phyloP scores from a whole-genome alignment of 2,329 filamentous ascomycete species.

The Ceratocystis harringtonii region DNA sequence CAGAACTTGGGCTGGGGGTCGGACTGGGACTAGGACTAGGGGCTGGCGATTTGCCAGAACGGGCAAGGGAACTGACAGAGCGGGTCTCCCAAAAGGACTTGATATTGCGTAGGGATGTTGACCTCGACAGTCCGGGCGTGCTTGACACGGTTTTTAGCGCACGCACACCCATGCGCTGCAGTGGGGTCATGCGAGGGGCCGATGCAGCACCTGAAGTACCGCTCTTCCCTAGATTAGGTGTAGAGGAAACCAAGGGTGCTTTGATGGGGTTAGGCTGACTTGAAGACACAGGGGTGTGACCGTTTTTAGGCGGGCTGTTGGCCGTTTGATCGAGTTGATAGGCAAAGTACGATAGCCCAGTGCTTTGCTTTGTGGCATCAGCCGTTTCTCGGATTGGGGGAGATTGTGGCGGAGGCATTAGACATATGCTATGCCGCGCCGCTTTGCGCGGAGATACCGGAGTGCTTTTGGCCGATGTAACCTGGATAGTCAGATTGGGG shows the following conservation, averaged over 20 bases:
- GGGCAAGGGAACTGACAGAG: conserved; percentile 5
- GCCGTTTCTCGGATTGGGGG: not conserved
- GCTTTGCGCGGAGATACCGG: conserved; percentile 8
- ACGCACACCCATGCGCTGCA: conserved; percentile 38
- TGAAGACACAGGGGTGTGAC: not conserved
- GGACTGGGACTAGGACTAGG: not conserved
- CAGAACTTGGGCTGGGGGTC: not conserved
- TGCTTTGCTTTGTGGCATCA: not conserved
- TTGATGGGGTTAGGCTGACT: not conserved
- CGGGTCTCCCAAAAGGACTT: conserved; percentile 13
- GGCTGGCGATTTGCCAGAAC: not conserved
- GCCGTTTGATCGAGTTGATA: not conserved
- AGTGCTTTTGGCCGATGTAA: not conserved
- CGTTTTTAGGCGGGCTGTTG: not conserved
- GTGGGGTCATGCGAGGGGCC: conserved; percentile 31
- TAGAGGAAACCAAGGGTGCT: not conserved
- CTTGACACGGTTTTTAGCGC: conserved; percentile 24
- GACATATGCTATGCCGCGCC: conserved; percentile 11
- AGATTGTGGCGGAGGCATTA: conserved; percentile 4
- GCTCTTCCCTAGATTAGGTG: conserved; percentile 7
- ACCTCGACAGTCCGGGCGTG: conserved; percentile 1
- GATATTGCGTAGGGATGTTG: conserved; percentile 9
- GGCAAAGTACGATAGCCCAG: conserved; percentile 1
- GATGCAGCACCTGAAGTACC: conserved; percentile 26
- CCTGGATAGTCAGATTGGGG: not conserved